Evolutionary conservation across 1,284 basidiomycete species (phyloP), one percentile per base, ranked within the genome.

Genomic region (Sporisorium iseilematis-ciliati): DNA sequence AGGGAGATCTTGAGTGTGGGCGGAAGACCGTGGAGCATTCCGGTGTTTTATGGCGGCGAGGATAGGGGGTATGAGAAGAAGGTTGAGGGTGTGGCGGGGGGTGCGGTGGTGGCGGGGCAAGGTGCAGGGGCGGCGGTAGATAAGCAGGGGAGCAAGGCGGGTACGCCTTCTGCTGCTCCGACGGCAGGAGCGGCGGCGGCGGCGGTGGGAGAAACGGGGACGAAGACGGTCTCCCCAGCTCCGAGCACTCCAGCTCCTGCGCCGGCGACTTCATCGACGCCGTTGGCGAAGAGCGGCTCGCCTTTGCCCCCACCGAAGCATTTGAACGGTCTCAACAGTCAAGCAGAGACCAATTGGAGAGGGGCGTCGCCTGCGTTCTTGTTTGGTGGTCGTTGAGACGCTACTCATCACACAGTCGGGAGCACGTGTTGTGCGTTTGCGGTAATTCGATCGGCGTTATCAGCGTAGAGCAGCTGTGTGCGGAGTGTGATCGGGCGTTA

Each of bases 1-100:
- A 63, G 82, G 3, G 82, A 83, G 58, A 62, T 83, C 4, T 52
- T 82, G 26, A 81, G 66, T 35, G 64, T 83, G 57, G 78, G 75
- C 11, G 82, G 82, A 2, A 58, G 80, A 21, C 61, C 71, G 0
- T 83, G 82, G 82, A 74, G 71, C 35, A 67, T 79, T 25, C 65
- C 77, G 0, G 70, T 69, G 11, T 82, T 78, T 63, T 75, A 79
- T n/a, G 79, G 78, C 1, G 70, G 70, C 0, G 65, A 71, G 12
- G 77, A 74, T 41, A 42, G 65, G 35, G 77, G 63, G 0, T 77
- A 67, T 42, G 69, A 76, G 43, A 75, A 71, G 49, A 66, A 71
- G 51, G 14, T 68, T 7, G 73, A 75, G 25, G 63, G 46, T 11
- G 33, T 50, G 2, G 41, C 31, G 21, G 57, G 53, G 7, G 16